phyloP scores from a whole-genome alignment of 2,329 filamentous ascomycete species.

The Tolypocladium guangdongense region DNA sequence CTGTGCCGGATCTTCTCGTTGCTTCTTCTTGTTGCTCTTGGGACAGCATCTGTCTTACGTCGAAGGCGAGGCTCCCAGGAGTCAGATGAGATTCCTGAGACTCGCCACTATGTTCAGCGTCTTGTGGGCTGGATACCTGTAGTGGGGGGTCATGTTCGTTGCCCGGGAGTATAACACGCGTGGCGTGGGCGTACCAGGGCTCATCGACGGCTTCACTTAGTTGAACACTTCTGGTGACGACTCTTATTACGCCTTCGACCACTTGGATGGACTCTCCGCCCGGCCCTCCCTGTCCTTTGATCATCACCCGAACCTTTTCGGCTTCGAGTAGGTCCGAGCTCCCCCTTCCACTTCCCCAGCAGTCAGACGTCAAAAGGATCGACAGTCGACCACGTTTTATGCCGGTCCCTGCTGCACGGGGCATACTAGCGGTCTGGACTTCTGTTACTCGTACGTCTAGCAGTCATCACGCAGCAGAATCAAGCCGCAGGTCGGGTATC shows the following conservation, averaged over 20 bases:
- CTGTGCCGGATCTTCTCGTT: not conserved
- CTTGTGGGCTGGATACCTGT: not conserved
- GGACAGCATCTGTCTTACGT: not conserved
- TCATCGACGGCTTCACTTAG: not conserved
- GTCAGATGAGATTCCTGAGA: not conserved
- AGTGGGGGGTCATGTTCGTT: not conserved
- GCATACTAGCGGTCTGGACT: too few relatives aligned
- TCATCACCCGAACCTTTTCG: too few relatives aligned
- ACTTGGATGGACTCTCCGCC: too few relatives aligned
- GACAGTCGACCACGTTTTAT: too few relatives aligned
- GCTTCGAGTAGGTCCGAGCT: too few relatives aligned
- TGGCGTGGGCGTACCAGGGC: not conserved
- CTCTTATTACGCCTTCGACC: accelerated
- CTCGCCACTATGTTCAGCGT: not conserved
- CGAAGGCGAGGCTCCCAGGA: not conserved
- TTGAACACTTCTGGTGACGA: not conserved
- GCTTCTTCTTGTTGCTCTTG: not conserved
- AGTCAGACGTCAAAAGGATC: too few relatives aligned
- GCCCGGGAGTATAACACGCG: not conserved
- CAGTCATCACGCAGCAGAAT: not conserved
- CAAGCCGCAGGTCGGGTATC: not conserved
- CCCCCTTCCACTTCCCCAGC: too few relatives aligned
- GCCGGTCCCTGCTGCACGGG: too few relatives aligned
- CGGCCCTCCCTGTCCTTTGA: too few relatives aligned
- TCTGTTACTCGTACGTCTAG: too few relatives aligned